phyloP scores from a whole-genome alignment of 83 land plant species.

The Diphasiastrum complanatum region DNA sequence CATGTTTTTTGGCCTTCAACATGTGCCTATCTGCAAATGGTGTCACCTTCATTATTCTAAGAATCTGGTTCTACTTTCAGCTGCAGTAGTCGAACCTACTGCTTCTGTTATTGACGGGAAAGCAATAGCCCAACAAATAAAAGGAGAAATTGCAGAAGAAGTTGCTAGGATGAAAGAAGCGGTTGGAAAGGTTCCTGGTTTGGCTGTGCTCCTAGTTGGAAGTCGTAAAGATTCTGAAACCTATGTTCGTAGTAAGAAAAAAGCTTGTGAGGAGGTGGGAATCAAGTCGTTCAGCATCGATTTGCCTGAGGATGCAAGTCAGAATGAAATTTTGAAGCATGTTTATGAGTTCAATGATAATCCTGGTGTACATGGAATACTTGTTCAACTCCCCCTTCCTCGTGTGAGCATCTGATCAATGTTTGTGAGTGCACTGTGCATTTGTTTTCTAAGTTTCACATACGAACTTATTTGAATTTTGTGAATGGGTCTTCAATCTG shows the following conservation, averaged over 20 bases:
- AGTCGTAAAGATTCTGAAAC: conserved; percentile 85
- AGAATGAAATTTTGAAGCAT: conserved; percentile 61
- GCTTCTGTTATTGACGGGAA: conserved; percentile 88
- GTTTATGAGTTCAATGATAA: conserved; percentile 65
- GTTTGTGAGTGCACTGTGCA: conserved; percentile 36
- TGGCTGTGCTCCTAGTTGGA: conserved; percentile 91
- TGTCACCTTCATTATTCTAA: too few relatives aligned
- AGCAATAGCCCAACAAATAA: conserved; percentile 61
- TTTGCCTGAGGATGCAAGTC: conserved; percentile 62
- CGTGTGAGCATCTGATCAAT: conserved; percentile 30
- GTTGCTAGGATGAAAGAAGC: conserved; percentile 63
- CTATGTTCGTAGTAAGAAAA: conserved; percentile 89
- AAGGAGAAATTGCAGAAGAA: conserved; percentile 62
- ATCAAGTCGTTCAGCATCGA: conserved; percentile 60
- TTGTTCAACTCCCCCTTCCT: conserved; percentile 93
- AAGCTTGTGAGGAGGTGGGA: conserved; percentile 79
- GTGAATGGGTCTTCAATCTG: background rate
- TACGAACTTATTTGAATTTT: background rate
- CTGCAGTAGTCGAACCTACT: conserved; percentile 27
- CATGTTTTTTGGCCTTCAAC: too few relatives aligned
- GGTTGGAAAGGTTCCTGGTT: conserved; percentile 71
- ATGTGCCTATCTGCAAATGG: too few relatives aligned
- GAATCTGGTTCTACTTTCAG: too few relatives aligned
- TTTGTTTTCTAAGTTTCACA: conserved; percentile 49
- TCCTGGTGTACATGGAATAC: conserved; percentile 81